Evolutionary conservation across 2,329 filamentous ascomycete species (phyloP).

Genomic region (Colletotrichum sp.): DNA sequence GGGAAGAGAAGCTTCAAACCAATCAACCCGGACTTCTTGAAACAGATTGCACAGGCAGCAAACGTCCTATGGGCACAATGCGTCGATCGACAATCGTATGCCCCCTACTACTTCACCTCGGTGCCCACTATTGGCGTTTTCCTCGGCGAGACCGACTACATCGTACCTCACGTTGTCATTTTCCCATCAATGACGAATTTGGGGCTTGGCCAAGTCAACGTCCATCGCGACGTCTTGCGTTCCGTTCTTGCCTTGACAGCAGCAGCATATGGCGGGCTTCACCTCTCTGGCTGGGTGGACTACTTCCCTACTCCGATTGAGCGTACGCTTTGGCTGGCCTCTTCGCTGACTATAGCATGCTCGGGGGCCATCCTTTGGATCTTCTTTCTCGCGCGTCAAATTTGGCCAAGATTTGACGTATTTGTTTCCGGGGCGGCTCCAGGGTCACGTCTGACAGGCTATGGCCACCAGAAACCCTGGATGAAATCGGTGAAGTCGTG

Average conservation of each 20-base stretch:
- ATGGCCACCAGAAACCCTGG: background rate
- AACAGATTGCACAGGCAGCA: background rate
- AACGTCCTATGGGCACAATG: background rate
- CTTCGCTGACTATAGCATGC: constrained; percentile 22
- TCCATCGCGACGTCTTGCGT: constrained; percentile 15
- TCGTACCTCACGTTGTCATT: background rate
- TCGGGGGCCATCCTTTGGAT: constrained; percentile 4
- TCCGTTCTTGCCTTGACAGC: constrained; percentile 10
- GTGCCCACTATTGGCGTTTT: constrained; percentile 7
- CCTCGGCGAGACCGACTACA: constrained; percentile 14
- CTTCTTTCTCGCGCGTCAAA: constrained; percentile 18
- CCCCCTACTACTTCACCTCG: constrained; percentile 2
- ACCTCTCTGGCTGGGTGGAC: constrained; percentile 29
- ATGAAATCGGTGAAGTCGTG: background rate
- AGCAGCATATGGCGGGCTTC: constrained; percentile 21
- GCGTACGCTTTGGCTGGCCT: constrained; percentile 25
- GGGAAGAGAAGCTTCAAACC: background rate
- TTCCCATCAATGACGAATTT: constrained; percentile 13
- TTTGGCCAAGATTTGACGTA: constrained; percentile 14
- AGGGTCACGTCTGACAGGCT: background rate
- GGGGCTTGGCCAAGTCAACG: constrained; percentile 13
- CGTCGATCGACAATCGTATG: background rate
- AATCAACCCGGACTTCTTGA: background rate
- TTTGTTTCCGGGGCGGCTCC: constrained; percentile 17
- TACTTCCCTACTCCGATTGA: constrained; percentile 27